Conservation (phyloP, 2,329 filamentous ascomycete genomes). For the Alternaria angustiovoidea region DNA sequence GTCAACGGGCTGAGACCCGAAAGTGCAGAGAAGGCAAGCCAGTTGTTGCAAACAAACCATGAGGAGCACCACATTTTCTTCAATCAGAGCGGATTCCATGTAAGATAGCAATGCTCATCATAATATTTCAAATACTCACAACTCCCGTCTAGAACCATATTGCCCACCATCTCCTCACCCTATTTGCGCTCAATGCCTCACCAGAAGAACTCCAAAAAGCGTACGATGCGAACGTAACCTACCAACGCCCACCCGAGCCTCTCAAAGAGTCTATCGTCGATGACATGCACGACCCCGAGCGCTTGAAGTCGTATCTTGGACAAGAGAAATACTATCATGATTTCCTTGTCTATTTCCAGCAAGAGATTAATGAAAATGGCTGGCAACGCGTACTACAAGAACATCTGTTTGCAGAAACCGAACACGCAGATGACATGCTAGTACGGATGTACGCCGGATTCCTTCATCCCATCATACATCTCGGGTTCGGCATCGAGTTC, state of each 20-base stretch:
- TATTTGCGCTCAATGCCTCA: slow-evolving; percentile 77
- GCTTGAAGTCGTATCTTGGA: slow-evolving; percentile 68
- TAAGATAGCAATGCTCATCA: slow-evolving; percentile 12
- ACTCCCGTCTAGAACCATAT: slow-evolving; percentile 69
- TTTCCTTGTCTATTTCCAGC: slow-evolving; percentile 79
- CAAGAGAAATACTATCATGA: slow-evolving; percentile 72
- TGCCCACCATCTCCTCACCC: slow-evolving; percentile 75
- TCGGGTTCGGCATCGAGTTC: slow-evolving; percentile 87
- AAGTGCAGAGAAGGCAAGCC: slow-evolving; percentile 68
- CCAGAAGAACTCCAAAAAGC: slow-evolving; percentile 66
- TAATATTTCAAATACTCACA: not conserved
- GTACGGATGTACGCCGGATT: slow-evolving; percentile 73
- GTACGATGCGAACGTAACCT: slow-evolving; percentile 70
- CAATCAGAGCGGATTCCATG: slow-evolving; percentile 78
- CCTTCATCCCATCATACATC: slow-evolving; percentile 82
- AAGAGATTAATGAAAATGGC: slow-evolving; percentile 71
- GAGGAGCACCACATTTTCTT: slow-evolving; percentile 81
- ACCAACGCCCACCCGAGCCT: slow-evolving; percentile 67
- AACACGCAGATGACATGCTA: slow-evolving; percentile 73
- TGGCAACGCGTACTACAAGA: slow-evolving; percentile 70
- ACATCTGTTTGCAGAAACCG: slow-evolving; percentile 73
- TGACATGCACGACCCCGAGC: slow-evolving; percentile 64
- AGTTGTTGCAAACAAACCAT: slow-evolving; percentile 79
- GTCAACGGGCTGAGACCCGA: slow-evolving; percentile 60
- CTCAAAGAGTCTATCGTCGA: slow-evolving; percentile 61